A percentile compares a stretch with the other conserved stretches of the same genome.
phyloP scores from a whole-genome alignment of 352 stramenopile species.

The Phytophthora rubi region DNA sequence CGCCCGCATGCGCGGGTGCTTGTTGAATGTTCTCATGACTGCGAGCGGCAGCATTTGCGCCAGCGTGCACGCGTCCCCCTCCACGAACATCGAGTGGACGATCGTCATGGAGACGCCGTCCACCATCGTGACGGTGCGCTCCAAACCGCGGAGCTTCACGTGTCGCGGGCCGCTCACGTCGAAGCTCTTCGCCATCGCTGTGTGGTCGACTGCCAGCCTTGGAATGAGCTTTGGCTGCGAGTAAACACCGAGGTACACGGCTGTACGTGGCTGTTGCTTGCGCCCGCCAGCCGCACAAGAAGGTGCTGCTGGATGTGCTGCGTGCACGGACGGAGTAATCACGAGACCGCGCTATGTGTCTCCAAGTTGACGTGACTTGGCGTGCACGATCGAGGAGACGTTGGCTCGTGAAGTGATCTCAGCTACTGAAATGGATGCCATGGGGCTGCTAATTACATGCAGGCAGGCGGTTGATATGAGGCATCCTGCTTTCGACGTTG shows the following conservation, averaged over 20 bases:
- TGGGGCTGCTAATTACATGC: neutral
- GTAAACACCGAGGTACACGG: neutral
- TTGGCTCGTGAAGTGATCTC: neutral
- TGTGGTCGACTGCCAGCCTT: neutral
- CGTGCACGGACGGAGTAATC: neutral
- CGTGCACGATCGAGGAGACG: neutral
- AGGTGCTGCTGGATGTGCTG: neutral
- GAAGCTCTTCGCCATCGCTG: neutral
- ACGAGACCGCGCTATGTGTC: neutral
- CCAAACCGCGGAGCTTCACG: constrained; percentile 39
- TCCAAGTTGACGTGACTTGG: neutral
- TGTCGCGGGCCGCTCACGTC: neutral
- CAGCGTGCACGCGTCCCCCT: constrained; percentile 24
- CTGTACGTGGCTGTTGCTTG: neutral
- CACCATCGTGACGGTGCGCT: constrained; percentile 40
- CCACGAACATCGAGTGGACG: constrained; percentile 42
- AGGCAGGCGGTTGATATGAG: too few species aligned
- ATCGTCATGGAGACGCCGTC: constrained; percentile 39
- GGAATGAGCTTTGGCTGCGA: neutral
- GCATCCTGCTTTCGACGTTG: too few species aligned
- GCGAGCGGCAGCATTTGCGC: constrained; percentile 31
- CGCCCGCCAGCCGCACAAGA: too few species aligned
- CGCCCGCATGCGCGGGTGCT: constrained; percentile 50
- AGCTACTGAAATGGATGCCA: neutral
- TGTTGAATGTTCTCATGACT: constrained; percentile 50